Evolutionary conservation across 305 asterid genomes (phyloP).

Genomic region (Solanum aculeatissimum): DNA sequence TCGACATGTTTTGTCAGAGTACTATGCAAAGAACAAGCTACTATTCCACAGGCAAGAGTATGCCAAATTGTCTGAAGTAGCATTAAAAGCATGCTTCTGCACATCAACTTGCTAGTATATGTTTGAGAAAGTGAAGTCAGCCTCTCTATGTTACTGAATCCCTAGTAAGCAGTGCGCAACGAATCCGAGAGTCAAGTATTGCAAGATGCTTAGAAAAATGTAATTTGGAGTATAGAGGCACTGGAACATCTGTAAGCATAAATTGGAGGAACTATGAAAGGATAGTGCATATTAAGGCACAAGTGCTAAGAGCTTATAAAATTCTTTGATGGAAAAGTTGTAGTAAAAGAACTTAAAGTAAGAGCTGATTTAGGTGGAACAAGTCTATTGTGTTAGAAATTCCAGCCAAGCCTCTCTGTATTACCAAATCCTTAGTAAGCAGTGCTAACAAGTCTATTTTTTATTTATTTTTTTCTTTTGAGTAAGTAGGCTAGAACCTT

Average conservation of each 20-base stretch:
- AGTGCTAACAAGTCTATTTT: neutral
- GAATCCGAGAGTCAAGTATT: neutral
- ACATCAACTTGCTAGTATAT: too few species aligned
- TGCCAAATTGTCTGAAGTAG: too few species aligned
- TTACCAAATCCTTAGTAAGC: neutral
- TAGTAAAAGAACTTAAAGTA: neutral
- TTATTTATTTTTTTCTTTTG: neutral
- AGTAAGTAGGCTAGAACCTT: neutral
- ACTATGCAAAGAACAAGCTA: too few species aligned
- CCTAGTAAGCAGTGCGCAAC: neutral
- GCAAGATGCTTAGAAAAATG: neutral
- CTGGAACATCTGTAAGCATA: neutral
- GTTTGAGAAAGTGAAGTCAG: neutral
- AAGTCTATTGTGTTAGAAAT: neutral
- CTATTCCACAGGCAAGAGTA: too few species aligned
- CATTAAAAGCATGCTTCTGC: too few species aligned
- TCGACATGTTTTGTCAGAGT: too few species aligned
- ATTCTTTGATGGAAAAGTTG: neutral
- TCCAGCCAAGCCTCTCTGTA: neutral
- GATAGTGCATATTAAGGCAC: neutral
- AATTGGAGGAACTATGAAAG: neutral
- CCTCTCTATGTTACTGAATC: neutral
- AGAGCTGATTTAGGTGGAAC: neutral
- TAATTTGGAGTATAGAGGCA: neutral
- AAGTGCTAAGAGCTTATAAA: neutral